A percentile compares a stretch with the other conserved stretches of the same genome.
phyloP scores from a whole-genome alignment of 1,139 yeast species.

The Pichia sp. region DNA sequence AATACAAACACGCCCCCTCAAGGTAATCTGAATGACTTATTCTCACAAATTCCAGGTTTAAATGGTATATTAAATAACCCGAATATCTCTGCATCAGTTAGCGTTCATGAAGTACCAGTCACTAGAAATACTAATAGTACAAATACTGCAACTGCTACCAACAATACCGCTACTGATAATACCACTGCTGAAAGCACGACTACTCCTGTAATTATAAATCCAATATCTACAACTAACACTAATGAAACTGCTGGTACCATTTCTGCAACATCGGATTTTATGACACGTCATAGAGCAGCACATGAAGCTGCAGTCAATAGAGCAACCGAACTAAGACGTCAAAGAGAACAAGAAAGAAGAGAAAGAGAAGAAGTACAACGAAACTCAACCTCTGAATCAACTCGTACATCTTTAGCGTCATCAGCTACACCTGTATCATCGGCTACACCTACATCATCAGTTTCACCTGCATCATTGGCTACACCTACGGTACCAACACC shows the following conservation, averaged over 20 bases:
- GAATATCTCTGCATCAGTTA: conserved; percentile 12
- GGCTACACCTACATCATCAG: background rate
- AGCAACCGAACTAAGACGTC: conserved; percentile 10
- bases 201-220: background rate
- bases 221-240: background rate
- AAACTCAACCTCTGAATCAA: background rate
- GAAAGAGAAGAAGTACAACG: background rate
- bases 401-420: background rate
- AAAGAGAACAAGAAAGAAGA: conserved; percentile 1
- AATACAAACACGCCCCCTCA: background rate
- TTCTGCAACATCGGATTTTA: background rate
- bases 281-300: background rate
- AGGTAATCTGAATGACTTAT: background rate
- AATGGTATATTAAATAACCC: conserved; percentile 1
- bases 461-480: background rate
- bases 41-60: background rate
- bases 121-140: conserved; percentile 1
- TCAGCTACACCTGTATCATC: background rate
- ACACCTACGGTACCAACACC: too few species aligned
- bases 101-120: conserved; percentile 9
- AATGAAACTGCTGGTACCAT: background rate
- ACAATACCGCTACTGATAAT: background rate
- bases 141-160: background rate
- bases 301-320: conserved; percentile 6
- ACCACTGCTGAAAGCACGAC: background rate